A percentile compares a stretch with the other conserved stretches of the same genome.
Conservation (phyloP, 345 rosid genomes). For the Punica granatum region DNA sequence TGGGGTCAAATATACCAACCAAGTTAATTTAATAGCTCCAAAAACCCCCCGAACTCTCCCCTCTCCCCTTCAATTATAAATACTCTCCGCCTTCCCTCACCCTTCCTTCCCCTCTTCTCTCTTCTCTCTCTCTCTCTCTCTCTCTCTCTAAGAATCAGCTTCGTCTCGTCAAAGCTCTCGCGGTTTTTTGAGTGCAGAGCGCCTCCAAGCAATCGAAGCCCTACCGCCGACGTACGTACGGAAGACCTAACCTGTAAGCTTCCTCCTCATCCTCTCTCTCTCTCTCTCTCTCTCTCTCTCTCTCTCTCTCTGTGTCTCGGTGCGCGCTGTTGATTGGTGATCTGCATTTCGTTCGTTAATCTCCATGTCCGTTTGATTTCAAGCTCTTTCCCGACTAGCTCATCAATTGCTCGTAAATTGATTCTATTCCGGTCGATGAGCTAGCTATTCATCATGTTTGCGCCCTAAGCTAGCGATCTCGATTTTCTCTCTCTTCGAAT, state of each 20-base stretch:
- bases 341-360: no score
- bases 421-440: no score
- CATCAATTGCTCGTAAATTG: no score
- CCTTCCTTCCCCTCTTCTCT: no score
- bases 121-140: background rate
- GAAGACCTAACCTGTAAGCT: background rate
- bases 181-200: background rate
- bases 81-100: background rate
- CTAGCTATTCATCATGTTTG: no score
- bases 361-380: no score
- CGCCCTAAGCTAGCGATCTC: no score
- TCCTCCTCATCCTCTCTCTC: background rate
- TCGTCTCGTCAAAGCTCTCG: background rate
- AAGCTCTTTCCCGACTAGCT: no score
- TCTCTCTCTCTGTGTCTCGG: no score
- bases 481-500: background rate
- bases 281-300: no score
- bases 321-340: no score
- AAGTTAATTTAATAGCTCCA: background rate
- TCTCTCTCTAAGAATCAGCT: background rate
- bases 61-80: background rate
- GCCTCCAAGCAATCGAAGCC: background rate
- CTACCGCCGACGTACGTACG: background rate
- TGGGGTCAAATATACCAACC: no score
- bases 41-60: background rate